Evolutionary conservation across 2,329 filamentous ascomycete species (phyloP), one percentile per base, ranked within the genome.

Genomic region (Monilinia fructigena): DNA sequence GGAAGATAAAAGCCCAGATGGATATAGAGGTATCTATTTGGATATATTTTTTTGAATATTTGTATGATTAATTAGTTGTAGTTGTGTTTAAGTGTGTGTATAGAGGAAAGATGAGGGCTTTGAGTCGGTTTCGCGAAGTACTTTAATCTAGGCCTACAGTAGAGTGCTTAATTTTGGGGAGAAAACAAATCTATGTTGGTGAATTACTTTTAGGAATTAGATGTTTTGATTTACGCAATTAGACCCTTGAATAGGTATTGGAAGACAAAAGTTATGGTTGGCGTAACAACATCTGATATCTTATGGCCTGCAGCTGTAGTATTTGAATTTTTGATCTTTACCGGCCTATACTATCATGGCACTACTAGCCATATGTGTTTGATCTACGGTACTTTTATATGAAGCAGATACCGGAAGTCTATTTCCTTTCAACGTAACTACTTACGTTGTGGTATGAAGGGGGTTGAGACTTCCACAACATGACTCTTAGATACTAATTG

Each of bases 381-480:
- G 16, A 5, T 3, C 18, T 45, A 1, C 8, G 1, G 10, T 20
- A 10, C 4, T 1, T 8, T 3, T 5, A 7, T n/a, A 26, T 20
- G 8, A 7, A 38, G 7, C 20, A 26, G 35, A 20, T 6, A 50
- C 2, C 2, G 0, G 16, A 55, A 4, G 31, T 1, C 2, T 10
- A 26, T 20, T 23, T 10, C 0, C 14, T 23, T n/a, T 45, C 1
- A 1, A 4, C 2, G 5, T 10, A 12, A 38, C 5, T 2, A 50
- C 6, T 23, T 12, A 31, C 20, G 18, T 18, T 1, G 18, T 3
- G 12, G 10, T 45, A 35, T 12, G 1, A 47, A 59, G 1, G 6
- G 18, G 10, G 6, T 20, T 58, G 20, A n/a, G 5, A 11, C 6
- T 48, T 6, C 50, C 8, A 18, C 18, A 53, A 53, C 40, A 20